Evolutionary conservation across 2,329 filamentous ascomycete species (phyloP).

Genomic region (Aureobasidium musti): DNA sequence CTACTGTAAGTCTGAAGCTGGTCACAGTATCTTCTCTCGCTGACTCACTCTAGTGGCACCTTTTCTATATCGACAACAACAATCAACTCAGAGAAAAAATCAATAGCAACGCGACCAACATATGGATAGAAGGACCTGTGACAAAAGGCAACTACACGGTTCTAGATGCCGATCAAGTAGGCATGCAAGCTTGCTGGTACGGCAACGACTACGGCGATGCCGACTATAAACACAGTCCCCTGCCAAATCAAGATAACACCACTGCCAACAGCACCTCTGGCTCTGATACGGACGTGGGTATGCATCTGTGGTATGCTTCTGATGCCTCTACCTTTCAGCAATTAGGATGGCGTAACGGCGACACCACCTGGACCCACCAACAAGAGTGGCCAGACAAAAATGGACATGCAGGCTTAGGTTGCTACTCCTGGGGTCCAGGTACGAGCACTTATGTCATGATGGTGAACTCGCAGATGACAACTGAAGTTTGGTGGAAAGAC

Average conservation of each 20-base stretch:
- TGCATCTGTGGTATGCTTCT: slow-evolving; percentile 51
- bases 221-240: slow-evolving; percentile 45
- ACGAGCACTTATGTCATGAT: slow-evolving; percentile 49
- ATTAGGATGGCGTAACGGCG: slow-evolving; percentile 46
- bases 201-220: slow-evolving; percentile 43
- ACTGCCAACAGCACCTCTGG: slow-evolving; percentile 36
- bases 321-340: slow-evolving; percentile 46
- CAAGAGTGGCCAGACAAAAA: slow-evolving; percentile 45
- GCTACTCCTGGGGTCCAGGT: slow-evolving; percentile 47
- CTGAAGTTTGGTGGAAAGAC: slow-evolving; percentile 51
- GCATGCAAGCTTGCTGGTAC: slow-evolving; percentile 46
- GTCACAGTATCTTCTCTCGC: background rate
- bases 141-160: slow-evolving; percentile 39
- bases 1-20: slow-evolving; percentile 38
- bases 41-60: slow-evolving; percentile 39
- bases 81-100: slow-evolving; percentile 45
- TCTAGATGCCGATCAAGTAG: slow-evolving; percentile 40
- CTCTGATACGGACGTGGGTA: slow-evolving; percentile 42
- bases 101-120: slow-evolving; percentile 38
- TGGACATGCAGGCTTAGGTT: slow-evolving; percentile 49
- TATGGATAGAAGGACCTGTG: slow-evolving; percentile 47
- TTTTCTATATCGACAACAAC: slow-evolving; percentile 48
- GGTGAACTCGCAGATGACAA: slow-evolving; percentile 44
- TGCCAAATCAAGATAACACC: slow-evolving; percentile 31
- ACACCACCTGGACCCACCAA: slow-evolving; percentile 43